A percentile compares a stretch with the other conserved stretches of the same genome.
Conservation (phyloP, 2,329 filamentous ascomycete species). For the Aspergillus alliaceus region DNA sequence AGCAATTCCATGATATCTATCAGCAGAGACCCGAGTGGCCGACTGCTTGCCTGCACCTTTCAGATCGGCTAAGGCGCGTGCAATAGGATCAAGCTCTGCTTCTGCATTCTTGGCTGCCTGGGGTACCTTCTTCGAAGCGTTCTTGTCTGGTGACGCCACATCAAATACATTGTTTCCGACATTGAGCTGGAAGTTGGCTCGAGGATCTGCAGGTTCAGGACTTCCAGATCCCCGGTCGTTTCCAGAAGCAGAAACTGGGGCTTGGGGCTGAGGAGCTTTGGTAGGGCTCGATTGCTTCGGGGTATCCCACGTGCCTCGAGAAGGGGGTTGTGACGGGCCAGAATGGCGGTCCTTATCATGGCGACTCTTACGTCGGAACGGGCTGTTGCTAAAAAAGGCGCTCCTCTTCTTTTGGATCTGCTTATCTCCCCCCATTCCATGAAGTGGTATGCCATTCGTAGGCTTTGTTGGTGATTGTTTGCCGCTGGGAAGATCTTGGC, state of each 20-base stretch:
- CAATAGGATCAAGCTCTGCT: constrained; percentile 82
- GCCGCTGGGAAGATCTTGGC: constrained; percentile 74
- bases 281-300: constrained; percentile 45
- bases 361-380: constrained; percentile 89
- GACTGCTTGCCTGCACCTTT: constrained; percentile 84
- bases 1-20: constrained; percentile 88
- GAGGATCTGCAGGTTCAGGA: constrained; percentile 84
- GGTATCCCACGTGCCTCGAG: constrained; percentile 57
- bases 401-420: constrained; percentile 70
- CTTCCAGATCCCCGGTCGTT: constrained; percentile 51
- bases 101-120: constrained; percentile 43
- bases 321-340: constrained; percentile 36
- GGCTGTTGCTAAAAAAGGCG: constrained; percentile 90
- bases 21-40: constrained; percentile 83
- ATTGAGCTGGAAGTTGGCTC: constrained; percentile 89
- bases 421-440: constrained; percentile 60
- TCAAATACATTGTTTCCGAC: constrained; percentile 96
- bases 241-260: constrained; percentile 11
- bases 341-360: constrained; percentile 62
- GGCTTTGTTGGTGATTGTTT: constrained; percentile 72
- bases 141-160: constrained; percentile 74
- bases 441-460: constrained; percentile 37
- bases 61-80: constrained; percentile 84
- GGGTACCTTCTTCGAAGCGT: constrained; percentile 45
- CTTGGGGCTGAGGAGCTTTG: constrained; percentile 35